A percentile compares a stretch with the other conserved stretches of the same genome.
These are phyloP conservation scores for Picea abies DNA, from an alignment of 83 land plant species.

Conservation along the genomic window DNA sequence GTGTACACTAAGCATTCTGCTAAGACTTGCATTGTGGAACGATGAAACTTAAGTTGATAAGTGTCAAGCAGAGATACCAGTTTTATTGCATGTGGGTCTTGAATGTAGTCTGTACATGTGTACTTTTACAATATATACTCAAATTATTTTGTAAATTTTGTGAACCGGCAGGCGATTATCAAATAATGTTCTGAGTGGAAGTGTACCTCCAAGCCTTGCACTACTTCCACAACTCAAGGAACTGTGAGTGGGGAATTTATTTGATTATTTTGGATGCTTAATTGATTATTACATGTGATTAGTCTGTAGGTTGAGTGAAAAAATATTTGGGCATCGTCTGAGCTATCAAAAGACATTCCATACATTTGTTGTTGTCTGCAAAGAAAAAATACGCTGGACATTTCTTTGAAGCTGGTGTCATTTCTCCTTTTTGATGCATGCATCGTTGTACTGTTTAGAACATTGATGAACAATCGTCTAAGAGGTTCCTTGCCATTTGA, in stretches of 20 bases:
- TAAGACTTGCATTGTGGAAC: neutral
- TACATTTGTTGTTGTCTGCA: too few species aligned
- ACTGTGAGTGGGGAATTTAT: conserved; percentile 12
- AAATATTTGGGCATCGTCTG: too few species aligned
- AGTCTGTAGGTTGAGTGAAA: too few species aligned
- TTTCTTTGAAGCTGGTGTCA: neutral
- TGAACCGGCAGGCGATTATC: conserved; percentile 1
- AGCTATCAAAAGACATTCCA: too few species aligned
- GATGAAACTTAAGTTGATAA: conserved; percentile 12
- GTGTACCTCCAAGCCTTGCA: conserved; percentile 15
- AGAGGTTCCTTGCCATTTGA: conserved; percentile 13
- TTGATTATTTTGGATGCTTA: neutral
- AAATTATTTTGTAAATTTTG: neutral
- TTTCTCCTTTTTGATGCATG: neutral
- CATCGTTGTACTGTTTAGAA: neutral
- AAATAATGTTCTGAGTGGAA: conserved; percentile 15
- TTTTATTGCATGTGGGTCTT: neutral
- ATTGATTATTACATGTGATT: neutral
- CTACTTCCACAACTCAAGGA: conserved; percentile 13
- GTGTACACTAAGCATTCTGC: neutral
- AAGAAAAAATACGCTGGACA: neutral
- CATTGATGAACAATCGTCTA: conserved; percentile 15
- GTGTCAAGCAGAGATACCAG: neutral
- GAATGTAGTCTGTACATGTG: neutral
- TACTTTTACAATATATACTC: neutral